These are phyloP conservation scores for Apiotrichum mycotoxinovorans DNA, from an alignment of 1,284 basidiomycete species.

Conservation along the genomic window DNA sequence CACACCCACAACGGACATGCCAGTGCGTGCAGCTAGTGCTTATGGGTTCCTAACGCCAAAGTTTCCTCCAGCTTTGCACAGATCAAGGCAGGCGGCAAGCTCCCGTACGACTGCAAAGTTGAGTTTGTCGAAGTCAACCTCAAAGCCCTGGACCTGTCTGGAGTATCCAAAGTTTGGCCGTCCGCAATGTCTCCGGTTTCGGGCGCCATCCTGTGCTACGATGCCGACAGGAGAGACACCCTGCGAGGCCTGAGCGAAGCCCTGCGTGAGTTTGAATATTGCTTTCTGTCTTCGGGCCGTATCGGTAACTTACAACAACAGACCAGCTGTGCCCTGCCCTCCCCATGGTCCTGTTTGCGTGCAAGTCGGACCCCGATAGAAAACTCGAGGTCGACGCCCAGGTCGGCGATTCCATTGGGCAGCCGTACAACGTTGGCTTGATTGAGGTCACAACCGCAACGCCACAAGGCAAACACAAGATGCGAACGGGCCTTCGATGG, in stretches of 20 bases:
- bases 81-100: constrained; percentile 38
- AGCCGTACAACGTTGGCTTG: constrained; percentile 47
- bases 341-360: constrained; percentile 46
- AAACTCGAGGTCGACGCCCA: constrained; percentile 35
- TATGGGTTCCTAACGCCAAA: constrained; percentile 10
- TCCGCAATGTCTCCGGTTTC: constrained; percentile 29
- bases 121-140: constrained; percentile 46
- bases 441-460: constrained; percentile 44
- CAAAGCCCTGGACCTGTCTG: constrained; percentile 19
- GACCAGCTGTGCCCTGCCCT: constrained; percentile 24
- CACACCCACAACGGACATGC: constrained; percentile 19
- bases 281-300: not conserved
- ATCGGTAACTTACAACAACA: constrained; percentile 6
- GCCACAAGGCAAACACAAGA: constrained; percentile 46
- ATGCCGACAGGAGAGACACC: constrained; percentile 35
- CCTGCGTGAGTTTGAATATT: constrained; percentile 34
- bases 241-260: constrained; percentile 34
- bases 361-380: constrained; percentile 45
- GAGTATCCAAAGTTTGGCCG: constrained; percentile 28
- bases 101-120: constrained; percentile 32
- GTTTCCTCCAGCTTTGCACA: constrained; percentile 37
- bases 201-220: constrained; percentile 47
- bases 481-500: constrained; percentile 47
- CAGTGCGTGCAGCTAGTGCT: constrained; percentile 14
- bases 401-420: constrained; percentile 44